Evolutionary conservation across 2,329 filamentous ascomycete genomes (phyloP).

Genomic region (Davidsoniella australis): DNA sequence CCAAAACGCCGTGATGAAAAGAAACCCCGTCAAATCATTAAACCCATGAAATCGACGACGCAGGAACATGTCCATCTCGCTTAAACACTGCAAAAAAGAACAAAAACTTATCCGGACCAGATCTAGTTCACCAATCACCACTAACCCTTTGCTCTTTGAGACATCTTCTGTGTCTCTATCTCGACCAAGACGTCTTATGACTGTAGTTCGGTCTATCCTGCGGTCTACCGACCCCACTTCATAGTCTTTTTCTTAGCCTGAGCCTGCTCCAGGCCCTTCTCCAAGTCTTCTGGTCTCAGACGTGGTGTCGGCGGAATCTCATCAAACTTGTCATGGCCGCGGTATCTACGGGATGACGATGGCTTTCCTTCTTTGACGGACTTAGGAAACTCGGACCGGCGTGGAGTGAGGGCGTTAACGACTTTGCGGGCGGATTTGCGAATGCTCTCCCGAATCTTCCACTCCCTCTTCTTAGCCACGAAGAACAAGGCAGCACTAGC

Average conservation of each 20-base stretch:
- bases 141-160: too few species aligned
- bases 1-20: too few species aligned
- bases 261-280: conserved; percentile 33
- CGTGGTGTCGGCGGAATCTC: conserved; percentile 44
- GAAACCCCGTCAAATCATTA: too few species aligned
- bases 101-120: too few species aligned
- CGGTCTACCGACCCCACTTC: conserved; percentile 15
- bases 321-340: conserved; percentile 29
- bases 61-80: too few species aligned
- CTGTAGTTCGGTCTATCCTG: too few species aligned
- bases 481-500: conserved; percentile 54
- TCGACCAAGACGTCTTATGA: too few species aligned
- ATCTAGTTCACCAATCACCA: too few species aligned
- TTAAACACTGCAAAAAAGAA: too few species aligned
- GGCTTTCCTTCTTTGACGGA: conserved; percentile 31
- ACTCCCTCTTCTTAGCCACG: conserved; percentile 69
- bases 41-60: too few species aligned
- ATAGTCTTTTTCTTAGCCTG: conserved; percentile 18
- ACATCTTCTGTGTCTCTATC: too few species aligned
- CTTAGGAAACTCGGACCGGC: conserved; percentile 41
- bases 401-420: conserved; percentile 43
- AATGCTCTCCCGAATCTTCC: conserved; percentile 59
- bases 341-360: conserved; percentile 2
- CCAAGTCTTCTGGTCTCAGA: conserved; percentile 36
- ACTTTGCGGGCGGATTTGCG: conserved; percentile 49